Percentiles rank a stretch among this genome's conserved stretches.
phyloP scores from a whole-genome alignment of 495 filamentous ascomycete species.

The Lentithecium fluviatile region DNA sequence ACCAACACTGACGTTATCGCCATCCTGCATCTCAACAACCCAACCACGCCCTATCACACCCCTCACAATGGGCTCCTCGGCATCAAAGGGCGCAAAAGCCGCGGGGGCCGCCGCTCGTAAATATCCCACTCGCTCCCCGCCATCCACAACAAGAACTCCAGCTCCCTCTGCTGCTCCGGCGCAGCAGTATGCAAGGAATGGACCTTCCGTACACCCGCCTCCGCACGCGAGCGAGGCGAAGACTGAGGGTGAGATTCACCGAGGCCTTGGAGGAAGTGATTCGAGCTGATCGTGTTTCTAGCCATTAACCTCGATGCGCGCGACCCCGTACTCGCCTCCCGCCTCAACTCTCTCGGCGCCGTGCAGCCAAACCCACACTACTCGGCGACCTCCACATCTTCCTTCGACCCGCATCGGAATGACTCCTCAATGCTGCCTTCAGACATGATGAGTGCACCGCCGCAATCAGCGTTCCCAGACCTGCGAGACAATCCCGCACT shows the following conservation, averaged over 20 bases:
- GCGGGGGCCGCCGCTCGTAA: slow-evolving; percentile 55
- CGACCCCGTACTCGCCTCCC: slow-evolving; percentile 63
- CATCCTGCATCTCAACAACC: not conserved
- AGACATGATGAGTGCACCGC: slow-evolving; percentile 25
- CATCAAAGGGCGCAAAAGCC: slow-evolving; percentile 61
- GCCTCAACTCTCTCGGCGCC: slow-evolving; percentile 62
- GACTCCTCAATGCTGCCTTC: slow-evolving; percentile 13
- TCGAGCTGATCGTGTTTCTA: slow-evolving; percentile 33
- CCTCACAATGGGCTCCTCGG: slow-evolving; percentile 58
- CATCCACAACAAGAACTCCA: slow-evolving; percentile 35
- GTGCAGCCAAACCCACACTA: slow-evolving; percentile 60
- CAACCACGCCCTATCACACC: not conserved
- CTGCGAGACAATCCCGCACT: slow-evolving; percentile 57
- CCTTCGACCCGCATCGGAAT: slow-evolving; percentile 32
- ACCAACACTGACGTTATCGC: not conserved
- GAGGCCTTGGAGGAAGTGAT: not conserved
- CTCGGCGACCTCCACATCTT: slow-evolving; percentile 56
- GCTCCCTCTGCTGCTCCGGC: slow-evolving; percentile 34
- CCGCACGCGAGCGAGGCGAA: slow-evolving; percentile 37
- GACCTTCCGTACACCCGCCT: slow-evolving; percentile 43
- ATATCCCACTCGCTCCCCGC: slow-evolving; percentile 54
- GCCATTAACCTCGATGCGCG: slow-evolving; percentile 65
- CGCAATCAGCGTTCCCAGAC: slow-evolving; percentile 47
- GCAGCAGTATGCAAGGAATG: slow-evolving; percentile 33
- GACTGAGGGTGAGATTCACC: slow-evolving; percentile 38